phyloP scores from a whole-genome alignment of 257 asterid genomes.

The Solanum raphanifolium region DNA sequence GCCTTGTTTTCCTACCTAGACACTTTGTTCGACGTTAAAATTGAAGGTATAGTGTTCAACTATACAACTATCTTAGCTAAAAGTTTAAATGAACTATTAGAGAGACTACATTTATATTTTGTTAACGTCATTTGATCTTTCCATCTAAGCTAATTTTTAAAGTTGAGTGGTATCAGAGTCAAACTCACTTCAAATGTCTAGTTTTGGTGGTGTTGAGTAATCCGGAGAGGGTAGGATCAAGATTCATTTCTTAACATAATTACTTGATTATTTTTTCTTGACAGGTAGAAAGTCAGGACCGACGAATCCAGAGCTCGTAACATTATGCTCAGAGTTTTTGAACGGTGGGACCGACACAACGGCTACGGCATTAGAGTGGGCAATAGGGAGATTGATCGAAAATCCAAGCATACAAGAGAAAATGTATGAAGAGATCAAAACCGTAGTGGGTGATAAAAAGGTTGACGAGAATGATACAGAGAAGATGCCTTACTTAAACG shows the following conservation, averaged over 20 bases:
- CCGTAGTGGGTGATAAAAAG: conserved; percentile 35
- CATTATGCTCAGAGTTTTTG: conserved; percentile 69
- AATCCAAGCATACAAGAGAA: conserved; percentile 52
- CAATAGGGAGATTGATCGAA: conserved; percentile 59
- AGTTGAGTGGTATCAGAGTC: not conserved
- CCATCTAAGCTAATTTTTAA: fast-evolving
- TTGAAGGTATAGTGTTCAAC: conserved; percentile 28
- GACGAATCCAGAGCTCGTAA: conserved; percentile 48
- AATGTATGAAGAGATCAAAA: conserved; percentile 49
- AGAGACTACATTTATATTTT: not conserved
- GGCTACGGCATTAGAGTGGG: conserved; percentile 88
- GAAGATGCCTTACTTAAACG: conserved; percentile 66
- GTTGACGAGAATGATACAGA: conserved; percentile 73
- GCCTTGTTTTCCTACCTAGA: conserved; percentile 69
- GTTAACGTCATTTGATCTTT: no score
- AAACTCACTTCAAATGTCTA: not conserved
- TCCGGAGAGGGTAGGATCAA: not conserved
- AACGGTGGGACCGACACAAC: conserved; percentile 97
- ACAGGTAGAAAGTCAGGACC: conserved; percentile 43
- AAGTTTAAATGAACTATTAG: not conserved
- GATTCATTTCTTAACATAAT: not conserved
- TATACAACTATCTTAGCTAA: not conserved
- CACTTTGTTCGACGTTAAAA: conserved; percentile 56
- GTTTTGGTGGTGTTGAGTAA: no score
- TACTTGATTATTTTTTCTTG: not conserved